Base-by-base conservation (phyloP, 2,329 filamentous ascomycete species). In the Colletotrichum magnum region DNA sequence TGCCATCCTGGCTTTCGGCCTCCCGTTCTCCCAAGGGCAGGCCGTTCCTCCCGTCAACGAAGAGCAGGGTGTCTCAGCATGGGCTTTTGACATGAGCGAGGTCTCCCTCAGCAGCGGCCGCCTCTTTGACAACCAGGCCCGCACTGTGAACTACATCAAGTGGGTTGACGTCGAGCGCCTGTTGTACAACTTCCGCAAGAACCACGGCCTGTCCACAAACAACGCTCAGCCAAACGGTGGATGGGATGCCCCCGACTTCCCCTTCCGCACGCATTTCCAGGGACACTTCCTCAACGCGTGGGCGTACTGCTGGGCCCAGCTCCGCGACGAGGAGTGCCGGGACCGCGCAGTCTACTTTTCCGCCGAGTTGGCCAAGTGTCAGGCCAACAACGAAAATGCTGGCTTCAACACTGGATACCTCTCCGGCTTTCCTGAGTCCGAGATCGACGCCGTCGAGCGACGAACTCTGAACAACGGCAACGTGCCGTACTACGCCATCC, bases 161-260 rank as follows among this genome's bases (percentile, higher is more conserved):
- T 80, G 72, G 32, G 78, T 86, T 24, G 80, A 86, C 59, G 71
- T 81, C 0, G 80, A 86, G 18, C 79, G 85, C 1, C 75, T 87
- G 2, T 79, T 86, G 18, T 86, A 86, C 75, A 81, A 81, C 72
- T 87, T 86, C 75, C 79, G 85, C 18, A 71, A 76, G 36, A 86
- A 79, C 54, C 85, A 87, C 64, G 77, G 79, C 18, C 72, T 87
- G 1, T 82, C 81, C 3, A 87, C 85, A 9, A 78, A 83, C 3
- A 83, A 82, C 1, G 86, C 85, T 2, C 70, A 76, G 2, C 57
- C 78, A 6, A 85, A 86, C 56, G 84, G 84, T 2, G 86, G 86
- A 2, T 88, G 86, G 86, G 86, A 88, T 73, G 83, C 83, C 1
- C 86, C 86, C 1, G 77, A 83, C 54, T 88, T 88, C 52, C 86